A percentile compares a stretch with the other conserved stretches of the same genome.
Conservation (phyloP, 1,139 yeast species). For the Hyphopichia fennica region DNA sequence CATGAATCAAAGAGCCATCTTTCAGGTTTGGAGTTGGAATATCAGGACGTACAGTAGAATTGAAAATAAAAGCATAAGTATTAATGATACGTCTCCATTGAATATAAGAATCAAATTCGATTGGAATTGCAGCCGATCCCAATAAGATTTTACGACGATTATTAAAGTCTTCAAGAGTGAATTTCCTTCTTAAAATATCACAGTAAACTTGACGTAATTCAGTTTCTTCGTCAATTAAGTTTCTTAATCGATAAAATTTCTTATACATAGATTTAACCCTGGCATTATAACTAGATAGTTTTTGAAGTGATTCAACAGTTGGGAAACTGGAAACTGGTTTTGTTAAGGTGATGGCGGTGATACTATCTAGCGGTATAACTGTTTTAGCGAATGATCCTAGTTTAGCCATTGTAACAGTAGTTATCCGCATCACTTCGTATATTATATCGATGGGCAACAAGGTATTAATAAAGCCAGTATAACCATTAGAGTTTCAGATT, state of each 20-base stretch:
- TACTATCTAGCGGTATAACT: constrained; percentile 1
- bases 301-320: constrained; percentile 8
- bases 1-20: constrained; percentile 14
- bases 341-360: not conserved
- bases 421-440: too few species aligned
- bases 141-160: constrained; percentile 15
- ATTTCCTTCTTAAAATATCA: not conserved
- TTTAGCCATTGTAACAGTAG: constrained; percentile 1
- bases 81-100: constrained; percentile 25
- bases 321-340: constrained; percentile 8
- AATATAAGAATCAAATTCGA: constrained; percentile 12
- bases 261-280: constrained; percentile 26
- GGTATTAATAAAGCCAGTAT: too few species aligned
- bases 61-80: constrained; percentile 40
- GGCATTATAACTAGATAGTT: constrained; percentile 11
- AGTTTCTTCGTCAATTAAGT: constrained; percentile 18
- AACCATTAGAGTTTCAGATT: too few species aligned
- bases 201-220: constrained; percentile 1
- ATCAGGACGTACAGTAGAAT: constrained; percentile 30
- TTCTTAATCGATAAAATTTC: constrained; percentile 31
- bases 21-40: constrained; percentile 13
- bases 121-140: constrained; percentile 17
- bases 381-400: not conserved
- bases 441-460: too few species aligned
- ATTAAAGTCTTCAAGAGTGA: constrained; percentile 19